Percentiles rank a stretch among this genome's conserved stretches.
phyloP scores from a whole-genome alignment of 129 eudicot species.

The Flaveria robusta region DNA sequence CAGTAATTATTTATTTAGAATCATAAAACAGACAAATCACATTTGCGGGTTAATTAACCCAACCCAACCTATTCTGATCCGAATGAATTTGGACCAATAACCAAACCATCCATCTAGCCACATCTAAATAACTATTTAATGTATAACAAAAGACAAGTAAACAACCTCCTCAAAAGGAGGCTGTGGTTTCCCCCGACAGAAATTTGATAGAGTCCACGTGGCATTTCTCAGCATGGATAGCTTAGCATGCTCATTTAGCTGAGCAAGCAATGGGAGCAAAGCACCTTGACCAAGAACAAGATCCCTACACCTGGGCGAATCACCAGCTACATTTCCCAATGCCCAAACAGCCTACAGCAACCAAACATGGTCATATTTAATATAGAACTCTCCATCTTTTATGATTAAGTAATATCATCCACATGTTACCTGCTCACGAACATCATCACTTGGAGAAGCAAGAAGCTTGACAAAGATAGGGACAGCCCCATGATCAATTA shows the following conservation, averaged over 20 bases:
- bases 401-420: neutral
- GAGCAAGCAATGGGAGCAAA: slow-evolving; percentile 66
- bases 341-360: slow-evolving; percentile 86
- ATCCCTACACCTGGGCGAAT: slow-evolving; percentile 85
- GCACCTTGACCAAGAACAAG: slow-evolving; percentile 85
- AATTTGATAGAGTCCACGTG: slow-evolving; percentile 89
- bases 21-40: neutral
- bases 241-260: slow-evolving; percentile 75
- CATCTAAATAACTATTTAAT: neutral
- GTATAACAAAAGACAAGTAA: neutral
- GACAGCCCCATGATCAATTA: slow-evolving; percentile 81
- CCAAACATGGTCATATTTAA: neutral
- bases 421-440: slow-evolving; percentile 76
- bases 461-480: slow-evolving; percentile 91
- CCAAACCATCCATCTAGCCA: neutral
- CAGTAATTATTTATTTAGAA: neutral
- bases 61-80: neutral
- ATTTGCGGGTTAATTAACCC: neutral
- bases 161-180: slow-evolving; percentile 84
- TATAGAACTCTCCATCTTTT: neutral
- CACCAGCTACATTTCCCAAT: slow-evolving; percentile 92
- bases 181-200: slow-evolving; percentile 91
- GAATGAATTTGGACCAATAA: neutral
- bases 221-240: slow-evolving; percentile 94
- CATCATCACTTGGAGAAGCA: slow-evolving; percentile 83